These are phyloP conservation scores for Coemansia sp. DNA, from an alignment of 192 early-diverging fungal species.

Conservation along the genomic window DNA sequence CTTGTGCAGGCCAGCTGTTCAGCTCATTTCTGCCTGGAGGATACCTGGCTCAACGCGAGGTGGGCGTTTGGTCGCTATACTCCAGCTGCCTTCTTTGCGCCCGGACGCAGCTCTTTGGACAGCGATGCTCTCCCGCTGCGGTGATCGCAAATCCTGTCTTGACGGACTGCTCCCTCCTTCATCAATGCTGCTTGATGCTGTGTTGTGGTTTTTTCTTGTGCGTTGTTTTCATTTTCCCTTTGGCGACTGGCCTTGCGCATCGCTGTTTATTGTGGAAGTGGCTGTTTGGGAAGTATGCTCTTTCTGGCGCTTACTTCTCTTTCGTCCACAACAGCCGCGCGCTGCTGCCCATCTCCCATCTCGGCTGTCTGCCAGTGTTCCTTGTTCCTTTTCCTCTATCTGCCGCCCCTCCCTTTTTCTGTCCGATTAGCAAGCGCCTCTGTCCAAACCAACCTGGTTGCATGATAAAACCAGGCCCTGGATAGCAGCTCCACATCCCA, in stretches of 20 bases:
- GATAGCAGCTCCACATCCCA: constrained; percentile 1
- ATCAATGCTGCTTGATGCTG: constrained; percentile 11
- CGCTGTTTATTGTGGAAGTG: constrained; percentile 21
- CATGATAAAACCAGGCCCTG: constrained; percentile 20
- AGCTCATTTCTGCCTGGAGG: background rate
- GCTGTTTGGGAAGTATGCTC: constrained; percentile 10
- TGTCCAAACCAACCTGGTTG: constrained; percentile 16
- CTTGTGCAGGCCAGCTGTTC: too few relatives aligned
- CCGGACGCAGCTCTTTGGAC: background rate
- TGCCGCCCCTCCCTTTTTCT: constrained; percentile 1
- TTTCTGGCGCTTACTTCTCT: constrained; percentile 8
- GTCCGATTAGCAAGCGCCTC: constrained; percentile 16
- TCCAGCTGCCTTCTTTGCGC: background rate
- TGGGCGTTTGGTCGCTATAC: background rate
- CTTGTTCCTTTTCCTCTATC: constrained; percentile 10
- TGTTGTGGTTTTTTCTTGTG: constrained; percentile 16
- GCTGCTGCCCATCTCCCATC: background rate
- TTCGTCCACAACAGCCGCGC: constrained; percentile 7
- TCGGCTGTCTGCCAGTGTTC: constrained; percentile 3
- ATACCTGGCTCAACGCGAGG: background rate
- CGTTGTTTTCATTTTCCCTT: constrained; percentile 23
- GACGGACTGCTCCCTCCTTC: constrained; percentile 4
- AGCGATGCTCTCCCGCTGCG: background rate
- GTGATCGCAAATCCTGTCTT: constrained; percentile 33
- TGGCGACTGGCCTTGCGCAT: background rate